Evolutionary conservation across 257 asterid genomes (phyloP).

Genomic region (Solanum phureja): DNA sequence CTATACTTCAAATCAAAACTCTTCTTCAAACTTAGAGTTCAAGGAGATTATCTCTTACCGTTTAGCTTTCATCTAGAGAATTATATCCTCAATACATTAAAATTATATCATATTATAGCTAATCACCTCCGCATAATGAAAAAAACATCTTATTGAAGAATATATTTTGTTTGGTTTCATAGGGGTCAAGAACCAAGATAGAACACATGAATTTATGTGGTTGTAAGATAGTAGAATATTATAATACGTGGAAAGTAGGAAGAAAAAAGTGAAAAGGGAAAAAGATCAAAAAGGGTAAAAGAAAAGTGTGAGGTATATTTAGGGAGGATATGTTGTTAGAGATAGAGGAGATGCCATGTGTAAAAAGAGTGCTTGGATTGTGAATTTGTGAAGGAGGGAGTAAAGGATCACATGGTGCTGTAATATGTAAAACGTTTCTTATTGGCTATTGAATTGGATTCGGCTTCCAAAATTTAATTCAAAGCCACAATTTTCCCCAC

Average conservation of each 20-base stretch:
- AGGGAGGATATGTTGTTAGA: slow-evolving; percentile 10
- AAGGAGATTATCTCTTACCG: not conserved
- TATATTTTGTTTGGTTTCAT: not conserved
- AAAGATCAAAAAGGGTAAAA: not conserved
- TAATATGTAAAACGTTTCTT: not conserved
- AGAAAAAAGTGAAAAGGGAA: not conserved
- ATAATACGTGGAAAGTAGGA: slow-evolving; percentile 14
- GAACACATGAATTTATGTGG: not conserved
- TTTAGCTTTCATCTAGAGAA: not conserved
- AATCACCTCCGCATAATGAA: not conserved
- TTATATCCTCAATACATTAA: not conserved
- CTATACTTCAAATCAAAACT: not conserved
- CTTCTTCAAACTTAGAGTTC: not conserved
- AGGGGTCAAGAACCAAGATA: not conserved
- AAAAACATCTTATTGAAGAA: not conserved
- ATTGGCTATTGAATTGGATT: not conserved
- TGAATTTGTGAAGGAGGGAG: not conserved
- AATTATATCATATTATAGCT: not conserved
- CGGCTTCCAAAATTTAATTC: not conserved
- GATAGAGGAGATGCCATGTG: slow-evolving; percentile 41
- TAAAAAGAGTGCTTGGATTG: not conserved
- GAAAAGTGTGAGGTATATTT: not conserved
- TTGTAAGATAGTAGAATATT: slow-evolving; percentile 9
- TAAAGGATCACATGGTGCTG: not conserved
- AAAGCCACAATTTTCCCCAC: not conserved